Evolutionary conservation across 805 yeast genomes (phyloP).

Genomic region (Tetrapisispora namnaoensis): DNA sequence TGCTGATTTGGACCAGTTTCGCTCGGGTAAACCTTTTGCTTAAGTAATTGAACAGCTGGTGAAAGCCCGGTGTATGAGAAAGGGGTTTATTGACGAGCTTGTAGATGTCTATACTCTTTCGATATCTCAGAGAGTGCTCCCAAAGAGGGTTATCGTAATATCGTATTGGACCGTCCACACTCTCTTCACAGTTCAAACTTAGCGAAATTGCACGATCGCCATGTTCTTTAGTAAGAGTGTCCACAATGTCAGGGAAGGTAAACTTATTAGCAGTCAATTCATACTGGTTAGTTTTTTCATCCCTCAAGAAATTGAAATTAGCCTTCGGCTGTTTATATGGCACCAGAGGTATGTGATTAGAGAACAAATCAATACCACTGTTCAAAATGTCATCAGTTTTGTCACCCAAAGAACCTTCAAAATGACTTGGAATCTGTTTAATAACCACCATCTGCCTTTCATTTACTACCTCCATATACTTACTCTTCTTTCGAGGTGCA

Average conservation of each 20-base stretch:
- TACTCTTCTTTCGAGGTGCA: constrained; percentile 80
- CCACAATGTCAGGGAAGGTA: constrained; percentile 53
- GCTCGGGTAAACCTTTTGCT: constrained; percentile 57
- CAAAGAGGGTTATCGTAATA: constrained; percentile 20
- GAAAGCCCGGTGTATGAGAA: constrained; percentile 86
- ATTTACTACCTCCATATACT: constrained; percentile 61
- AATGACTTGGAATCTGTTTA: constrained; percentile 15
- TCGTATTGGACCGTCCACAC: background rate
- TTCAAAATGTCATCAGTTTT: constrained; percentile 19
- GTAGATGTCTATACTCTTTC: constrained; percentile 73
- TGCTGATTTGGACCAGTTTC: constrained; percentile 72
- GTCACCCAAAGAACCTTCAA: constrained; percentile 22
- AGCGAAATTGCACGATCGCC: constrained; percentile 13
- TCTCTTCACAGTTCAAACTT: constrained; percentile 15
- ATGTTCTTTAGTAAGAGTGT: background rate
- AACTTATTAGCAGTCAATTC: constrained; percentile 42
- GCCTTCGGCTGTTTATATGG: constrained; percentile 14
- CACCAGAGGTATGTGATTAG: constrained; percentile 24
- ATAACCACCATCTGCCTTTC: constrained; percentile 13
- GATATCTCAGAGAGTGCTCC: constrained; percentile 32
- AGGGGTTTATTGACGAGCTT: constrained; percentile 66
- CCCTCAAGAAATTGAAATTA: constrained; percentile 22
- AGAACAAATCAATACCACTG: constrained; percentile 19
- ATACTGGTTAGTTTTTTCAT: constrained; percentile 55
- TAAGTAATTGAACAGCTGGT: constrained; percentile 65